Percentiles rank a stretch among this genome's conserved stretches.
Evolutionary conservation across 169 alveolate genomes (phyloP).

Genomic region (Plasmodium vinckei): DNA sequence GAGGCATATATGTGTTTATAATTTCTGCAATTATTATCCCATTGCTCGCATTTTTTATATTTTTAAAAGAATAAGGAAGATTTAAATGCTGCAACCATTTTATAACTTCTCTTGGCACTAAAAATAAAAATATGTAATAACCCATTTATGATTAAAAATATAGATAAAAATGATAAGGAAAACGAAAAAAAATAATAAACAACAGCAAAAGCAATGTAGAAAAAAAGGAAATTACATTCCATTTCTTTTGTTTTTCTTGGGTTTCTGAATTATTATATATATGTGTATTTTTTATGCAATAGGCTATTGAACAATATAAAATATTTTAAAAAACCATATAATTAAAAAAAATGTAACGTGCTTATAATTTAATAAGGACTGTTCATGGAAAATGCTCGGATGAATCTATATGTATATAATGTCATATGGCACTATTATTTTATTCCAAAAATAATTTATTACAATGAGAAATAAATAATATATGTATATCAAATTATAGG

Average conservation of each 20-base stretch:
- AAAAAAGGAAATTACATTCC: constrained; percentile 13
- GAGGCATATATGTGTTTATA: constrained; percentile 60
- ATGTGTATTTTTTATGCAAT: too few species aligned
- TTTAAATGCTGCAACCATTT: constrained; percentile 68
- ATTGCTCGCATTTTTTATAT: constrained; percentile 72
- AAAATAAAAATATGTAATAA: background rate
- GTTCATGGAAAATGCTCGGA: too few species aligned
- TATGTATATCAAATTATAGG: too few species aligned
- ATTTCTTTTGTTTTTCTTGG: background rate
- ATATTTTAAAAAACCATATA: too few species aligned
- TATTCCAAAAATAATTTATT: too few species aligned
- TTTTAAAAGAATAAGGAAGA: constrained; percentile 60
- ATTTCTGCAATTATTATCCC: constrained; percentile 66
- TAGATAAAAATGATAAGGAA: background rate
- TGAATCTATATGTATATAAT: too few species aligned
- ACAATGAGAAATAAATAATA: too few species aligned
- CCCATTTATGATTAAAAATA: background rate
- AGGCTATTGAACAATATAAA: too few species aligned
- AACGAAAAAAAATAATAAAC: background rate
- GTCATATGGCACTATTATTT: too few species aligned
- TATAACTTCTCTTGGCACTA: constrained; percentile 73
- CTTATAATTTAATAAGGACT: too few species aligned
- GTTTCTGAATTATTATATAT: too few species aligned
- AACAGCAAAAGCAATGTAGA: background rate
- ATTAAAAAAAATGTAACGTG: too few species aligned